Base-by-base conservation (phyloP, 176 grass and related monocot genomes). In the Rhynchospora pubera region DNA sequence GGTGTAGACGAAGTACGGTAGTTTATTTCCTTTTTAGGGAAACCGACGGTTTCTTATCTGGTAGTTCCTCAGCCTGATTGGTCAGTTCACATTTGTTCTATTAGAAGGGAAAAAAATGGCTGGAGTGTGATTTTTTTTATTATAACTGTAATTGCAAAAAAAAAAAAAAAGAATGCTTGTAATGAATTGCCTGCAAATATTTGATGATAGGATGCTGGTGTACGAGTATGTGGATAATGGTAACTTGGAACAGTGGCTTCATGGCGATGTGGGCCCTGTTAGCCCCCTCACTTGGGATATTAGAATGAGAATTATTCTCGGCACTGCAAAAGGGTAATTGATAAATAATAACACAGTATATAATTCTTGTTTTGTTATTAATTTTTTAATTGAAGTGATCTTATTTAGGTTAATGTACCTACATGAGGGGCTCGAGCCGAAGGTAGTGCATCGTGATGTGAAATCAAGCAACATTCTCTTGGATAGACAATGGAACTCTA, bases 401-500 rank as follows among this genome's bases (percentile, higher is more conserved):
- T 72, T 84, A 13, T 85, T 80, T 72, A 99, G 96, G 77, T 88
- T 99, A 84, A 89, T 99, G 89, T 99, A 99, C 87, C 79, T 99
- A 62, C 96, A 99, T 5, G 96, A 99, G 84, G 96, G 96, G 22
- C 90, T 99, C 84, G 96, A 99, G 67, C 96, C 96, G 18, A 99
- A 99, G 82, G 91, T 99, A 23, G 96, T 99, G 73, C 96, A 99
- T 64, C 92, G 96, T 43, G 96, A 99, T 82, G 93, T 99, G 62
- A 99, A 99, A 69, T 93, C 96, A 2, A 99, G 96, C 84, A 99
- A 99, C 71, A 99, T 99, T 58, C 80, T 99, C 69, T 91, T 99
- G 76, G 91, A 99, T 87, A 94, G 86, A 90, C 87, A 82, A 44
- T 99, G 96, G 96, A 93, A 89, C 23, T 86, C 96, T 62, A 99